These are phyloP conservation scores for Ceratobasidium sp. DNA, from an alignment of 1,284 basidiomycete genomes.

Conservation along the genomic window DNA sequence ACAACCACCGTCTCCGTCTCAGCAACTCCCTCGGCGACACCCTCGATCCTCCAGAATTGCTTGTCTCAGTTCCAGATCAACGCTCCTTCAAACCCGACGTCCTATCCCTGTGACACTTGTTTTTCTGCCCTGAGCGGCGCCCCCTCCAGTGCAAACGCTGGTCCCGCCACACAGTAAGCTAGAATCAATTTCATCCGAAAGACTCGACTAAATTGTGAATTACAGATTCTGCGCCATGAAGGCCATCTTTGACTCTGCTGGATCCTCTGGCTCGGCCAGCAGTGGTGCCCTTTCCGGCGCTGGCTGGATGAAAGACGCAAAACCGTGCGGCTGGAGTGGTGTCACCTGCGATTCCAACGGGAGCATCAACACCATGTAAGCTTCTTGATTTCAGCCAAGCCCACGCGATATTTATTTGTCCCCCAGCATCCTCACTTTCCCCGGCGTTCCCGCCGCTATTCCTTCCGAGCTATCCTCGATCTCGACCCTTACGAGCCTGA, in stretches of 20 bases:
- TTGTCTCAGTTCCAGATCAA: constrained; percentile 64
- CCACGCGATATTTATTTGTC: not conserved
- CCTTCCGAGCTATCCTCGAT: constrained; percentile 61
- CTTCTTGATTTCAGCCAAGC: constrained; percentile 34
- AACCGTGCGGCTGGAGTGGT: constrained; percentile 66
- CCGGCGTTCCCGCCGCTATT: constrained; percentile 62
- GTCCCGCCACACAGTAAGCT: constrained; percentile 38
- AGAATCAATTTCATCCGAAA: not conserved
- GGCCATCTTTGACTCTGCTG: constrained; percentile 63
- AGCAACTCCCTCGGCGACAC: constrained; percentile 51
- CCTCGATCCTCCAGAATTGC: constrained; percentile 63
- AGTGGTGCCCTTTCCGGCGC: constrained; percentile 62
- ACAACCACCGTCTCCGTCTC: constrained; percentile 44
- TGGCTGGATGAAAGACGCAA: constrained; percentile 63
- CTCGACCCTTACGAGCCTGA: constrained; percentile 60
- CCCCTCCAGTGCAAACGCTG: constrained; percentile 32
- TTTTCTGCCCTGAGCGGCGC: constrained; percentile 59
- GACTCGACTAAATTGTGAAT: not conserved
- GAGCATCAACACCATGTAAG: constrained; percentile 62
- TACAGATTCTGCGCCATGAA: constrained; percentile 62
- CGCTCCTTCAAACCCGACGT: constrained; percentile 61
- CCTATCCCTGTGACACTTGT: constrained; percentile 66
- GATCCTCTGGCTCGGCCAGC: constrained; percentile 52
- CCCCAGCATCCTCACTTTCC: constrained; percentile 62
- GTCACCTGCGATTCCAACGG: constrained; percentile 62